Conservation (phyloP, 225 moss, liverwort and hornwort species). For the Antitrichia curtipendula region DNA sequence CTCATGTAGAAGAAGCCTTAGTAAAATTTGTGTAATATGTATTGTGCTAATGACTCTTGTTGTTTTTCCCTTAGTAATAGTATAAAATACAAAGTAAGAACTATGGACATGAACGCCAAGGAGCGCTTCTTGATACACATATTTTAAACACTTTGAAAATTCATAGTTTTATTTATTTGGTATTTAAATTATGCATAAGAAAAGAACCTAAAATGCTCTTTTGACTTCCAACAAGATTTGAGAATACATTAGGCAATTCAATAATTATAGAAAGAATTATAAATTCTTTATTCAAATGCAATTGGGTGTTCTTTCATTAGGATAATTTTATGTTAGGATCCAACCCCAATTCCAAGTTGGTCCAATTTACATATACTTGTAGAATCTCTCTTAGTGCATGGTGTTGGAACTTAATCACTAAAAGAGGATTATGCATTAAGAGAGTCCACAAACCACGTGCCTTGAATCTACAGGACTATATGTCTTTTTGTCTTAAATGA, state of each 20-base stretch:
- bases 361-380: background rate
- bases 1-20: fast-evolving
- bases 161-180: background rate
- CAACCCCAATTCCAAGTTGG: background rate
- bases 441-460: too few species aligned
- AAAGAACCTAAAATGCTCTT: background rate
- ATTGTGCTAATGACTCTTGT: background rate
- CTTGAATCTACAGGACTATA: too few species aligned
- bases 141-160: background rate
- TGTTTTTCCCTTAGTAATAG: background rate
- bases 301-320: fast-evolving
- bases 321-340: fast-evolving
- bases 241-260: background rate
- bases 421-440: too few species aligned
- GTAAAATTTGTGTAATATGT: background rate
- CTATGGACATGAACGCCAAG: fast-evolving
- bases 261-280: background rate
- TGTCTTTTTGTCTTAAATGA: too few species aligned
- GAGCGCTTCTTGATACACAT: fast-evolving
- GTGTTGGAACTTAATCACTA: too few species aligned
- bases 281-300: fast-evolving
- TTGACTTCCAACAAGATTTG: background rate
- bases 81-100: background rate
- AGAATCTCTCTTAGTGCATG: too few species aligned
- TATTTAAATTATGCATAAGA: fast-evolving